Percentiles rank a stretch among this genome's conserved stretches.
These are phyloP conservation scores for Rubia balearica DNA, from an alignment of 305 asterid species.

Conservation along the genomic window DNA sequence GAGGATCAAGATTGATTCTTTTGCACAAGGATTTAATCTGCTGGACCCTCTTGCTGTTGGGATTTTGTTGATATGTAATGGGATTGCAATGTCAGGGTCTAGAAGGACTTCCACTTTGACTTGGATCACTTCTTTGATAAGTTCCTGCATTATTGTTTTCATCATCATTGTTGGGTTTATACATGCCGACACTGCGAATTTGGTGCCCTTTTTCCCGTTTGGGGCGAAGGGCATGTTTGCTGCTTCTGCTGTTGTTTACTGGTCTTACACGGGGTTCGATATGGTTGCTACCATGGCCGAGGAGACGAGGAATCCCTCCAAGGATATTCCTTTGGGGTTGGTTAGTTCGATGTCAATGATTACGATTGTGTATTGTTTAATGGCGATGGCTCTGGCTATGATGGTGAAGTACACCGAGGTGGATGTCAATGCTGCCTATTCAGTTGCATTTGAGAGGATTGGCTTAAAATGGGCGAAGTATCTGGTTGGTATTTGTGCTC, in stretches of 20 bases:
- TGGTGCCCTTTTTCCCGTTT: conserved; percentile 67
- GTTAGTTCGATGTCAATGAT: conserved; percentile 85
- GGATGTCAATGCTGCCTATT: conserved; percentile 82
- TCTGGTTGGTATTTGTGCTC: conserved; percentile 68
- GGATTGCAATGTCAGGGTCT: conserved; percentile 74
- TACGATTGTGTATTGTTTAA: conserved; percentile 69
- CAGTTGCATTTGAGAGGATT: conserved; percentile 58
- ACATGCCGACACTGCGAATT: conserved; percentile 51
- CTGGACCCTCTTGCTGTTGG: conserved; percentile 77
- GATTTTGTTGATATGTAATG: conserved; percentile 49
- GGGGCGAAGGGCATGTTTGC: conserved; percentile 70
- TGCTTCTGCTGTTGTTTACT: conserved; percentile 88
- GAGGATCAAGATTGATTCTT: conserved; percentile 47
- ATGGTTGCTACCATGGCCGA: conserved; percentile 98
- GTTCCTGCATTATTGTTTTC: conserved; percentile 48
- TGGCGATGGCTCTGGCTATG: conserved; percentile 62
- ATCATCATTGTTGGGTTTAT: conserved; percentile 67
- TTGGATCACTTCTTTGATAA: conserved; percentile 54
- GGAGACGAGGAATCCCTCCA: conserved; percentile 79
- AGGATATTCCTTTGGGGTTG: conserved; percentile 82
- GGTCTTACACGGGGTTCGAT: conserved; percentile 97
- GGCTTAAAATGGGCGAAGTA: conserved; percentile 89
- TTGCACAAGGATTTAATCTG: conserved; percentile 69
- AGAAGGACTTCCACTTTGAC: conserved; percentile 52
- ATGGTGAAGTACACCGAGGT: conserved; percentile 74